Evolutionary conservation across 2,329 filamentous ascomycete genomes (phyloP).

Genomic region (Talaromyces verruculosus): DNA sequence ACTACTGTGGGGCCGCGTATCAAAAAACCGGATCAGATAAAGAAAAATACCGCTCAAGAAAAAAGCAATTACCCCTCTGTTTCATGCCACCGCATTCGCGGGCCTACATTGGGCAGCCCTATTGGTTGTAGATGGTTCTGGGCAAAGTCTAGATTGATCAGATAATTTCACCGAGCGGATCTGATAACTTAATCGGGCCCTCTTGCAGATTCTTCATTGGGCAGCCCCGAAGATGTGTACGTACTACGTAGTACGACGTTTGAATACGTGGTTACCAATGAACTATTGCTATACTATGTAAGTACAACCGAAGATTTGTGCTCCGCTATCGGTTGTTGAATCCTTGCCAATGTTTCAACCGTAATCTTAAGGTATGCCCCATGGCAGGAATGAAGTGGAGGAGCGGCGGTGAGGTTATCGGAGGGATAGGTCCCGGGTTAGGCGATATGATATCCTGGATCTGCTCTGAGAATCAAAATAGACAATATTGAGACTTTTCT

Average conservation of each 20-base stretch:
- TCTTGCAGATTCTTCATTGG: not conserved
- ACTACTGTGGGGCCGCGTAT: not conserved
- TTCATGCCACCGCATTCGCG: not conserved
- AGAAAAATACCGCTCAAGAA: not conserved
- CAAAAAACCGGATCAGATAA: not conserved
- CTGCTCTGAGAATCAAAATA: not conserved
- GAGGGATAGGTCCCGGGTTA: not conserved
- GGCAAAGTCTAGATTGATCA: conserved; percentile 2
- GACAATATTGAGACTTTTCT: not conserved
- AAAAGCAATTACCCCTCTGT: not conserved
- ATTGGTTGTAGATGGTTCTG: not conserved
- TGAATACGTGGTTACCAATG: not conserved
- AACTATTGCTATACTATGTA: not conserved
- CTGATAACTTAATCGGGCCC: not conserved
- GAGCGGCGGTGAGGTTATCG: not conserved
- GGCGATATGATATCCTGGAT: not conserved
- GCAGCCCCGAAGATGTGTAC: not conserved
- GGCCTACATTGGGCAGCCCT: not conserved
- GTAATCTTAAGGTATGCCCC: not conserved
- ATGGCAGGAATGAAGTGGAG: not conserved
- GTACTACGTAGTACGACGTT: too few relatives aligned
- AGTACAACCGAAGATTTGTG: not conserved
- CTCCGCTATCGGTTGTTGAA: not conserved
- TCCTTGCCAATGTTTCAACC: not conserved
- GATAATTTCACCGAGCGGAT: conserved; percentile 11